Base-by-base conservation (phyloP, 805 yeast species). In the Candida ficus region DNA sequence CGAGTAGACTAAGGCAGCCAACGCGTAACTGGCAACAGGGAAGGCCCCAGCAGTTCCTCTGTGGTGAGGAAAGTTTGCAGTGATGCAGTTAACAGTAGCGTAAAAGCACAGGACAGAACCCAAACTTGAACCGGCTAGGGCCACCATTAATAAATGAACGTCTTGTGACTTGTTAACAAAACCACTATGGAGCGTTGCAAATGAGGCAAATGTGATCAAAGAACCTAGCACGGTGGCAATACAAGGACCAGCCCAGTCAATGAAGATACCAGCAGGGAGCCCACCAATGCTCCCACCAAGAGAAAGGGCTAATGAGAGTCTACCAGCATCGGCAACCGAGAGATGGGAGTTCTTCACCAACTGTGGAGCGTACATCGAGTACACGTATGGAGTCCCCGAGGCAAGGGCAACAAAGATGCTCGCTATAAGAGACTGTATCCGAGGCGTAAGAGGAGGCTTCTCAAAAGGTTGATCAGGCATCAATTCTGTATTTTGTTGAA, bases 291-390 rank as follows among this genome's bases (percentile, higher is more conserved):
- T 76, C 2, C 81, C 67, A 4, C 95, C 95, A 7, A 81, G 55
- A 31, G 73, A 77, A 19, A 80, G 64, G 0, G 82, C 73, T 28
- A 83, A 62, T 0, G 91, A 77, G 5, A 84, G 66, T 12, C 75
- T 70, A 3, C 89, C 84, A 7, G 88, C 75, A 46, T 76, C 76
- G 0, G 76, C 64, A 0, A 83, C 72, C 0, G 81, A 71, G 21
- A 83, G 66, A 1, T 76, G 71, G 19, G 83, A 75, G 48, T 70
- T 63, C 20, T 67, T 62, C 21, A 81, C 70, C 46, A 84, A 62
- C 54, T 83, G 89, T 2, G 91, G 90, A 1, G 88, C 79, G 54
- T 77, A 84, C n/a, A 78, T 75, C 1, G 90, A 85, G 56, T 78
- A 84, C 12, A 82, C 63, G 51, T 84, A 84, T 0, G 87, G 84